Percentiles rank a stretch among this genome's conserved stretches.
Evolutionary conservation across 202 grass and related monocot genomes (phyloP).

Genomic region (Elaeis oleifera): DNA sequence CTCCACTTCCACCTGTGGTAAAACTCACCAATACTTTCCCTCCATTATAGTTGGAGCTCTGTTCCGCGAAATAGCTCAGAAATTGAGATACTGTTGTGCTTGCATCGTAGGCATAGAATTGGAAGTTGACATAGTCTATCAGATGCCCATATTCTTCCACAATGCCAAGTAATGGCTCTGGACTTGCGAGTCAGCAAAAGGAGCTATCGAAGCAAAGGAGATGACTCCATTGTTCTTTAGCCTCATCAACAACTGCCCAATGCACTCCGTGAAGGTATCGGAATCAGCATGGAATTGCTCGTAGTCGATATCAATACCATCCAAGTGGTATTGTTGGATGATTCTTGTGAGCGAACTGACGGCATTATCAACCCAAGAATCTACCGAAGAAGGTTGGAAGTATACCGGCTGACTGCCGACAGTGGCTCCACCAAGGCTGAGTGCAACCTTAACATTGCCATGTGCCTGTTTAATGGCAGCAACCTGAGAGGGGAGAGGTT

Average conservation of each 20-base stretch:
- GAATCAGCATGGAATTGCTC: conserved; percentile 44
- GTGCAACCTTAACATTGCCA: conserved; percentile 38
- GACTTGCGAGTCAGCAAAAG: conserved; percentile 35
- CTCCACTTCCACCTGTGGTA: conserved; percentile 27
- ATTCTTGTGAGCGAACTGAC: not conserved
- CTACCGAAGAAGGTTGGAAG: conserved; percentile 26
- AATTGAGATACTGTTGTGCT: conserved; percentile 47
- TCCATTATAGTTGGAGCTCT: conserved; percentile 48
- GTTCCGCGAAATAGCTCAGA: conserved; percentile 36
- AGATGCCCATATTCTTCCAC: conserved; percentile 34
- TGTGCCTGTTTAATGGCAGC: conserved; percentile 29
- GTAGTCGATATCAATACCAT: conserved; percentile 27
- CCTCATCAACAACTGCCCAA: conserved; percentile 45
- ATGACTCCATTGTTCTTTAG: conserved; percentile 52
- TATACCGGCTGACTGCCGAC: conserved; percentile 5
- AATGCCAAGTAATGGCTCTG: conserved; percentile 49
- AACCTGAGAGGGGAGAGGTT: conserved; percentile 29
- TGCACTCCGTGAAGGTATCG: conserved; percentile 55
- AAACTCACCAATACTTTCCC: conserved; percentile 66
- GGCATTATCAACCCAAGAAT: conserved; percentile 11
- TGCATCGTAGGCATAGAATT: conserved; percentile 59
- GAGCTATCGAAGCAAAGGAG: conserved; percentile 67
- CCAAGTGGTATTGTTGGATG: conserved; percentile 3
- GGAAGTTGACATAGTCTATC: conserved; percentile 86
- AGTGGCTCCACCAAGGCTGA: conserved; percentile 35